Evolutionary conservation across 129 eudicot species (phyloP).

Genomic region (Ambrosia artemisiifolia): DNA sequence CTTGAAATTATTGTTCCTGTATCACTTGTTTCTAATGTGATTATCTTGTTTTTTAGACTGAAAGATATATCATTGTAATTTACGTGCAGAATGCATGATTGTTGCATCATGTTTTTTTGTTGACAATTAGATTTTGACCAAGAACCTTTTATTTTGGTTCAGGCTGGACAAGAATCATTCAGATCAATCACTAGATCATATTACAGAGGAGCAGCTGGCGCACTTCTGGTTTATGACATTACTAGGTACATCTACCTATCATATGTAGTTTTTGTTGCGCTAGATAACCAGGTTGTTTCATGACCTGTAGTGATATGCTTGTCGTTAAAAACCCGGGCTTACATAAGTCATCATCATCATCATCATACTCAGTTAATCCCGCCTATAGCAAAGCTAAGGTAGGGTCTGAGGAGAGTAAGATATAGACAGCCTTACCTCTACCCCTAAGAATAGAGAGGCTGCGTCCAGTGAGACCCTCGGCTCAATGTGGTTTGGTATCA

Average conservation of each 20-base stretch:
- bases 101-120: background rate
- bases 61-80: conserved; percentile 2
- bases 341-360: no score
- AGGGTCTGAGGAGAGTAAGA: no score
- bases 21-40: background rate
- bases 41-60: background rate
- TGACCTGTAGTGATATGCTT: conserved; percentile 1
- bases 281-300: background rate
- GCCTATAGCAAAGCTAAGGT: no score
- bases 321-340: background rate
- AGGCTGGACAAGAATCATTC: conserved; percentile 95
- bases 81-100: background rate
- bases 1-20: background rate
- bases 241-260: conserved; percentile 50
- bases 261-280: conserved; percentile 3
- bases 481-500: no score
- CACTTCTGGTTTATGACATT: conserved; percentile 88
- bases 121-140: background rate
- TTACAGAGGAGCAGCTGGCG: conserved; percentile 95
- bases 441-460: no score
- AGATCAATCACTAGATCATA: conserved; percentile 85
- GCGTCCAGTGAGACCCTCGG: no score
- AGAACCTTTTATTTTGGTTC: conserved; percentile 17
- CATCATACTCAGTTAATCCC: no score
- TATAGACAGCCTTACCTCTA: no score